Evolutionary conservation across 2,329 filamentous ascomycete genomes (phyloP).

Genomic region (Sphaerulina vaccinii): DNA sequence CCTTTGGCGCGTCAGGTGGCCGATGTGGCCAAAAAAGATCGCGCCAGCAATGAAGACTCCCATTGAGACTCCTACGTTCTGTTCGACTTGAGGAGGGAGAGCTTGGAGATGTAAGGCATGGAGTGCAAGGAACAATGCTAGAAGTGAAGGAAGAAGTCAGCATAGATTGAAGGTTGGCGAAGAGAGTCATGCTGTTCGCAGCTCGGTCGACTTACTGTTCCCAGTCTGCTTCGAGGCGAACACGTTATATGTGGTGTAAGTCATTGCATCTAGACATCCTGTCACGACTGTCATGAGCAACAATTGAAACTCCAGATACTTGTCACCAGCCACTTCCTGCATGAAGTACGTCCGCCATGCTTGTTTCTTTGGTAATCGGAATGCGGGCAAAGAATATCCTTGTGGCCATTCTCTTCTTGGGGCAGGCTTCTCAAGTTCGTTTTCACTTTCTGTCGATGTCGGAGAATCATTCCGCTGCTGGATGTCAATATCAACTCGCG

Average conservation of each 20-base stretch:
- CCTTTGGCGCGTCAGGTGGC: conserved; percentile 26
- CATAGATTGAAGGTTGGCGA: neutral
- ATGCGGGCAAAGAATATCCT: neutral
- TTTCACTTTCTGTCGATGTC: conserved; percentile 1
- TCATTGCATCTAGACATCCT: conserved; percentile 32
- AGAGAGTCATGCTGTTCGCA: neutral
- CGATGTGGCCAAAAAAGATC: conserved; percentile 31
- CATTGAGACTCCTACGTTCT: conserved; percentile 30
- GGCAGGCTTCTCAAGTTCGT: neutral
- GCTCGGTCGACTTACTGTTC: conserved; percentile 38
- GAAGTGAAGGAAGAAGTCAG: neutral
- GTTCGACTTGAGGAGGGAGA: conserved; percentile 19
- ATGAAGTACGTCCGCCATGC: conserved; percentile 29
- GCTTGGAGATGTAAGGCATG: conserved; percentile 22
- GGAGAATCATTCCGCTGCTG: no score
- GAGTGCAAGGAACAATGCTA: conserved; percentile 25
- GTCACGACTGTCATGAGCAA: conserved; percentile 33
- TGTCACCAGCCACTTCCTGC: conserved; percentile 31
- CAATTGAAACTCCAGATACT: conserved; percentile 29
- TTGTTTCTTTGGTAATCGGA: conserved; percentile 14
- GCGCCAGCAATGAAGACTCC: conserved; percentile 30
- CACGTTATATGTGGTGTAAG: conserved; percentile 32
- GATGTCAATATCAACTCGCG: no score
- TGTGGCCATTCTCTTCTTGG: neutral
- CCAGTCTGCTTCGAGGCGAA: conserved; percentile 35